phyloP scores from a whole-genome alignment of 257 asterid species.

The Forsythia viridissima region DNA sequence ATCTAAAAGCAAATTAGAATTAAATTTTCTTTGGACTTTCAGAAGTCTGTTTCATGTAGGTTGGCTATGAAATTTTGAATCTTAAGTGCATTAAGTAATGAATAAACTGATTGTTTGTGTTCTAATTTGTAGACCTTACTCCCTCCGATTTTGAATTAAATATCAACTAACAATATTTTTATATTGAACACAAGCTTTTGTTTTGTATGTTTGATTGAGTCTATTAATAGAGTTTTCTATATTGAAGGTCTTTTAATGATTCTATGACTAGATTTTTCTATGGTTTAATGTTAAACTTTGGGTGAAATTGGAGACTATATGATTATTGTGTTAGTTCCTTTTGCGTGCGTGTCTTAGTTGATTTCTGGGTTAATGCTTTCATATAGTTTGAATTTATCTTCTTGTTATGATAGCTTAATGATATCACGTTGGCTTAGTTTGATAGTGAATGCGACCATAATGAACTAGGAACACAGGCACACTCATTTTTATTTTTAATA shows the following conservation, averaged over 20 bases:
- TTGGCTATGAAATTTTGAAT: not conserved
- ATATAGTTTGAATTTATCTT: not conserved
- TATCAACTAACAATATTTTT: too few relatives aligned
- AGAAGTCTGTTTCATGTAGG: not conserved
- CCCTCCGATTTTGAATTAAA: too few relatives aligned
- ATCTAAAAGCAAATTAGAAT: not conserved
- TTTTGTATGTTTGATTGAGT: too few relatives aligned
- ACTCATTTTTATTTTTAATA: not conserved
- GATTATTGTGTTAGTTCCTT: not conserved
- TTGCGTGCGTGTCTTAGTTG: not conserved
- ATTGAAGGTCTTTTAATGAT: too few relatives aligned
- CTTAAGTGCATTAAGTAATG: not conserved
- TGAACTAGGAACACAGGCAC: not conserved
- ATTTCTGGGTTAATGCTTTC: not conserved
- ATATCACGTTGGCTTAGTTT: not conserved
- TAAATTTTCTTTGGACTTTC: not conserved
- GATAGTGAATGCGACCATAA: not conserved
- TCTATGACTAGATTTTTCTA: too few relatives aligned
- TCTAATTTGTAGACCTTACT: too few relatives aligned
- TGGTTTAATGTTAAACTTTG: too few relatives aligned
- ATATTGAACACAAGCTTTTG: too few relatives aligned
- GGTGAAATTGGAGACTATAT: too few relatives aligned
- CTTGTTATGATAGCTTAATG: not conserved
- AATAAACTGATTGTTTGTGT: not conserved
- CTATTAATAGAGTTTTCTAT: too few relatives aligned